These are phyloP conservation scores for Alternaria sp. DNA, from an alignment of 2,329 filamentous ascomycete species.

Conservation along the genomic window DNA sequence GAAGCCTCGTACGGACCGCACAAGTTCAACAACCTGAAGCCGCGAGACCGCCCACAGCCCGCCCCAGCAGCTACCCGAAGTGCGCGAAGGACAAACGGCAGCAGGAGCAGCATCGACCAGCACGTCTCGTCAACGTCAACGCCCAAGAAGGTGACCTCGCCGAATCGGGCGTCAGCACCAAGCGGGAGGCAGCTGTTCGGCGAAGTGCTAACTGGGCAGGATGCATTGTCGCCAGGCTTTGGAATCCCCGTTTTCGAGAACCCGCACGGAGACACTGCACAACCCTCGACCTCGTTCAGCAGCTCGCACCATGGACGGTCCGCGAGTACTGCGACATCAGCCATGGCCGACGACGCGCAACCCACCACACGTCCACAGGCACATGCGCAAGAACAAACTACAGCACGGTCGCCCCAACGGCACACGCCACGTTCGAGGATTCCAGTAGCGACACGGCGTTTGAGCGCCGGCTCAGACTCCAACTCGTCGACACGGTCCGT, in stretches of 20 bases:
- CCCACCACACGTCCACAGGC: conserved; percentile 14
- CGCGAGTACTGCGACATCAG: conserved; percentile 28
- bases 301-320: conserved; percentile 30
- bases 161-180: conserved; percentile 31
- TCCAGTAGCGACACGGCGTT: conserved; percentile 41
- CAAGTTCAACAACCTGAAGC: conserved; percentile 49
- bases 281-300: conserved; percentile 25
- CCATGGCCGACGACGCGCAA: conserved; percentile 22
- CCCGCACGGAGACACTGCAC: conserved; percentile 15
- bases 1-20: conserved; percentile 45
- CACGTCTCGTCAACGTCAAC: conserved; percentile 34
- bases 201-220: conserved; percentile 46
- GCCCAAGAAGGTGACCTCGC: conserved; percentile 36
- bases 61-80: conserved; percentile 40
- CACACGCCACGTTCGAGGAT: conserved; percentile 45
- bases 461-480: conserved; percentile 47
- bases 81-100: conserved; percentile 37
- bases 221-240: conserved; percentile 42
- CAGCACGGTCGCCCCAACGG: conserved; percentile 26
- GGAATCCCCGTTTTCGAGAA: conserved; percentile 42
- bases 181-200: conserved; percentile 46
- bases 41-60: conserved; percentile 46
- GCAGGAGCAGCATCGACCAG: conserved; percentile 36
- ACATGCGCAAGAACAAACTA: conserved; percentile 21
- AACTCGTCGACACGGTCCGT: conserved; percentile 46